Evolutionary conservation across 345 rosid genomes (phyloP).

Genomic region (Populus pruinosa): DNA sequence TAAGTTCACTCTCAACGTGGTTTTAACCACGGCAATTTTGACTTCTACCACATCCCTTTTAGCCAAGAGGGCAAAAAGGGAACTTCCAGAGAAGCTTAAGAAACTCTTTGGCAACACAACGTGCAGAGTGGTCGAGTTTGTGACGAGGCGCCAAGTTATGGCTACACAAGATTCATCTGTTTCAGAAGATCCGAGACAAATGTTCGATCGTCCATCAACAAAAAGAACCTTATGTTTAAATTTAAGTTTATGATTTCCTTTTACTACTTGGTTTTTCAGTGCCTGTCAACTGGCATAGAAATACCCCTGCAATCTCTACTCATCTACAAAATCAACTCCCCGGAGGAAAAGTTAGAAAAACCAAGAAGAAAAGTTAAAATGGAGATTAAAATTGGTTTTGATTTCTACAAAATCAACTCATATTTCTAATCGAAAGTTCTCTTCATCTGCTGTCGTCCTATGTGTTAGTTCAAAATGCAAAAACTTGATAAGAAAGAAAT

Average conservation of each 20-base stretch:
- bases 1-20: conserved; percentile 18
- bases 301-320: neutral
- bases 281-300: neutral
- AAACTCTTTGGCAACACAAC: neutral
- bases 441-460: too few relatives aligned
- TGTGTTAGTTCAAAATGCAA: neutral
- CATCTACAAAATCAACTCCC: too few relatives aligned
- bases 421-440: too few relatives aligned
- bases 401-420: neutral
- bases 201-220: neutral
- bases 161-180: too few relatives aligned
- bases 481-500: neutral
- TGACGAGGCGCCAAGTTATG: too few relatives aligned
- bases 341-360: neutral
- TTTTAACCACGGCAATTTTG: conserved; percentile 25
- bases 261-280: neutral
- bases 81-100: neutral
- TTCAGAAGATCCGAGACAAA: too few relatives aligned
- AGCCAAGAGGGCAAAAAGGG: neutral
- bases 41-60: conserved; percentile 11
- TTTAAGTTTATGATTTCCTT: neutral
- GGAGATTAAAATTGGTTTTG: neutral
- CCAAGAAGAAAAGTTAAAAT: neutral
- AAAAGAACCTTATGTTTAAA: neutral
- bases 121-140: neutral